Evolutionary conservation across 2,329 filamentous ascomycete species (phyloP), one percentile per base, ranked within the genome.

Genomic region (Metarhizium brunneum): DNA sequence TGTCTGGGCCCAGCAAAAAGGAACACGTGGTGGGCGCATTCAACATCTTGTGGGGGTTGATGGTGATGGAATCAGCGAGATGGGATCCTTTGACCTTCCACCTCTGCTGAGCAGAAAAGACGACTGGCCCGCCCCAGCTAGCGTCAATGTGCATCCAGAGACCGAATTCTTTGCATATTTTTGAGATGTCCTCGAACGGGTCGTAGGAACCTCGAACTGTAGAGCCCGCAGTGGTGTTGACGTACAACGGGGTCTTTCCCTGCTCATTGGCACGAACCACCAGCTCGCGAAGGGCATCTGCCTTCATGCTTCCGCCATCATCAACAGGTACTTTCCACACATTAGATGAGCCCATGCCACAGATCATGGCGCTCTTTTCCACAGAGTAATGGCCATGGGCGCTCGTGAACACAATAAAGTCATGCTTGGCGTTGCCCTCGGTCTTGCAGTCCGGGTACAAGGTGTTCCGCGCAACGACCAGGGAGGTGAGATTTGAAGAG

Each of bases 31-130:
- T 75, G 0, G 94, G 92, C 2, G 90, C 88, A 57, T 90, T 90
- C 67, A 97, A 81, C 94, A 97, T 97, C 74, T 97, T 97, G 74
- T 99, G 94, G 56, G 94, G 92, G 70, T 95, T 97, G 54, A 96
- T 82, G 2, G 91, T 90, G 43, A 97, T 76, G 14, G 85, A 90
- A 70, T 96, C 81, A 10, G 92, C 94, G 45, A 86, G 78, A 48
- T 91, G 79, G 2, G 81, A 76, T 14, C 92, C 92, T 1, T 74
- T 69, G 10, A 97, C 74, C 66, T 90, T 88, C 59, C 68, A 65
- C 49, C 74, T 75, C 47, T 88, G 85, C 56, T 73, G 73, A n/a
- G 77, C 64, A 0, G 84, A 88, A 72, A 97, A 96, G 60, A 89
- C 79, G 57, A 88, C 90, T 1, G 86, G 81, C 0, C 91, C 92